Evolutionary conservation across 1,284 basidiomycete species (phyloP), one percentile per base, ranked within the genome.

Genomic region (Cryptococcus jaspeensis): DNA sequence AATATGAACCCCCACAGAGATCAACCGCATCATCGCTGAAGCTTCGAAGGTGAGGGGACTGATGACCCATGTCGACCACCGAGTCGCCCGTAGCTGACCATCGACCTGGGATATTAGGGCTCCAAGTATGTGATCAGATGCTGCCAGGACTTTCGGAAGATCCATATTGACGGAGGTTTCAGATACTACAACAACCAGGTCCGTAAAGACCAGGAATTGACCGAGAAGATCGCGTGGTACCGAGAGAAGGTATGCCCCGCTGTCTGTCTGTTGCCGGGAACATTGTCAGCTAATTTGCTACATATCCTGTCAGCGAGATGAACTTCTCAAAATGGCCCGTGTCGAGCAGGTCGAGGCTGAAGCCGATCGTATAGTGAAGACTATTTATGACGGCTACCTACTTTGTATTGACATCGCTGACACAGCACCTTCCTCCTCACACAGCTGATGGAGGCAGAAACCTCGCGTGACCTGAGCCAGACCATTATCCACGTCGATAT

Each of bases 361-460:
- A 25, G 76, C 75, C 1, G 74, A 79, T 38, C 62, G 66, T 5
- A 72, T 77, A 13, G 76, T 76, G 40, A 50, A 73, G 62, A 22
- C 16, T 32, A 32, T 8, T 13, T 38, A 23, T 23, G n/a, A 15
- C n/a, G 18, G n/a, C 28, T 5, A 15, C 4, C 1, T 22, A 12
- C 32, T 32, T 16, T 2, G 48, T 3, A 20, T 6, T 22, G 15
- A 35, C 25, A n/a, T 12, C 12, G 46, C 47, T 51, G 35, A 52
- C 35, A 36, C 8, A 18, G 38, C 49, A 5, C 13, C 40, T 38
- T 48, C 12, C 13, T 22, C 11, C 8, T 43, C 16, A 28, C 39
- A 23, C 60, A 93, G 90, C 80, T 94, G 4, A 78, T 81, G 39
- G 85, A 88, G 57, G 80, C 96, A 6, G 92, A 97, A 73, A 78